Percentiles rank a stretch among this genome's conserved stretches.
Evolutionary conservation across 1,284 basidiomycete species (phyloP).

Genomic region (Gymnopus androsaceus): DNA sequence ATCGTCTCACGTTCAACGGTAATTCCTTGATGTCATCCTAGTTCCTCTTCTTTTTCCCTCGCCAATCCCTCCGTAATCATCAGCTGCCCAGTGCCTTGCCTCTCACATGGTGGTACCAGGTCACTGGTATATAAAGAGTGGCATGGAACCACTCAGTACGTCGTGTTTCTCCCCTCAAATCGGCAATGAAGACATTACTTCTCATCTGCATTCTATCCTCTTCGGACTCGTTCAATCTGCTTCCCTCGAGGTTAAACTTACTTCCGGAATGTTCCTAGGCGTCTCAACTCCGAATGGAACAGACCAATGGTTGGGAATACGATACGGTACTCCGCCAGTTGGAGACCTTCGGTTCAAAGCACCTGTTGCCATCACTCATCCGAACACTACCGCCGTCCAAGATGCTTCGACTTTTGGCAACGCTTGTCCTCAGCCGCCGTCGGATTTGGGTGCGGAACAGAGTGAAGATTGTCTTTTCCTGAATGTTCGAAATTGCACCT

Average conservation of each 20-base stretch:
- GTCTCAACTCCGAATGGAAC: constrained; percentile 40
- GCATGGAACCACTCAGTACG: too few relatives aligned
- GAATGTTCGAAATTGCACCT: constrained; percentile 39
- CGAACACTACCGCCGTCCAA: constrained; percentile 32
- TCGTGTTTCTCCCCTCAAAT: too few relatives aligned
- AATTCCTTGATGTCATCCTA: too few relatives aligned
- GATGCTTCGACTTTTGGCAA: constrained; percentile 55
- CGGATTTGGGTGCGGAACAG: constrained; percentile 45
- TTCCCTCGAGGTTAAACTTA: constrained; percentile 38
- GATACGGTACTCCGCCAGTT: constrained; percentile 62
- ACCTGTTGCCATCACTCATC: constrained; percentile 53
- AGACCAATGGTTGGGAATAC: constrained; percentile 65
- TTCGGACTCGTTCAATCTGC: neutral
- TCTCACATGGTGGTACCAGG: too few relatives aligned
- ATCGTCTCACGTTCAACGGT: too few relatives aligned
- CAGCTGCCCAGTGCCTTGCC: too few relatives aligned
- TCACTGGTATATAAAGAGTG: too few relatives aligned
- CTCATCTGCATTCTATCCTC: too few relatives aligned
- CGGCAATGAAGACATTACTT: too few relatives aligned
- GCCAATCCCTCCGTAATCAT: too few relatives aligned
- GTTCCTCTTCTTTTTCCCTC: too few relatives aligned
- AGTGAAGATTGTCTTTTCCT: constrained; percentile 58
- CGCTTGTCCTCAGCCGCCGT: constrained; percentile 55
- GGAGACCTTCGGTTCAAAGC: constrained; percentile 58
- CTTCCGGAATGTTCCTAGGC: constrained; percentile 50